phyloP scores from a whole-genome alignment of 1,284 basidiomycete species.

The Inonotus obliquus region DNA sequence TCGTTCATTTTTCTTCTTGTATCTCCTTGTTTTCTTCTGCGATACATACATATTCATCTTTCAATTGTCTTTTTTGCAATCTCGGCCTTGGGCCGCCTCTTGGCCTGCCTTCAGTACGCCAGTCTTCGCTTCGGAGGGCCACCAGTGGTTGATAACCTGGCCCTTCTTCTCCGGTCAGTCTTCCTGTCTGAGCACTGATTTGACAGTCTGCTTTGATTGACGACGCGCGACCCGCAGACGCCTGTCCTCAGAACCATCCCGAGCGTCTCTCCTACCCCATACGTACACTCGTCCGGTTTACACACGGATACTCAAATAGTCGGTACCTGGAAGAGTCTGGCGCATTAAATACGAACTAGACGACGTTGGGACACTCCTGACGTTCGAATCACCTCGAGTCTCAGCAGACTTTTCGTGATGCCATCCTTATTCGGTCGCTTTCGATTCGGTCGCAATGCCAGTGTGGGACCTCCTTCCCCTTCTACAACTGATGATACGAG shows the following conservation, averaged over 20 bases:
- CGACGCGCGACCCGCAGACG: not conserved
- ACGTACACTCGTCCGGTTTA: not conserved
- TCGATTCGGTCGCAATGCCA: not conserved
- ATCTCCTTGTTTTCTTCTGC: not conserved
- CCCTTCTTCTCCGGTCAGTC: not conserved
- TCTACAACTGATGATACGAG: not conserved
- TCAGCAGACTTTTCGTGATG: not conserved
- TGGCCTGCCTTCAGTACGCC: not conserved
- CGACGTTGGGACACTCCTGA: not conserved
- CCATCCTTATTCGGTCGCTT: not conserved
- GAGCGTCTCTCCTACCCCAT: not conserved
- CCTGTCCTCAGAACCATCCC: not conserved
- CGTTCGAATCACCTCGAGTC: not conserved
- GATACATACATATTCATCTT: not conserved
- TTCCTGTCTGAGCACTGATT: not conserved
- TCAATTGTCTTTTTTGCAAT: not conserved
- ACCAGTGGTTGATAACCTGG: not conserved
- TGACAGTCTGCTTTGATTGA: not conserved
- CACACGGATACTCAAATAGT: not conserved
- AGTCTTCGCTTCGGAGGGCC: not conserved
- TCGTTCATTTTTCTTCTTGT: not conserved
- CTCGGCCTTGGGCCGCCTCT: not conserved
- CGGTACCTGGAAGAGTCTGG: too few species aligned
- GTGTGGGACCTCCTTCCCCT: not conserved
- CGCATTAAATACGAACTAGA: not conserved